These are phyloP conservation scores for Phoenix roebelenii DNA, from an alignment of 176 grass and related monocot genomes.

Conservation along the genomic window DNA sequence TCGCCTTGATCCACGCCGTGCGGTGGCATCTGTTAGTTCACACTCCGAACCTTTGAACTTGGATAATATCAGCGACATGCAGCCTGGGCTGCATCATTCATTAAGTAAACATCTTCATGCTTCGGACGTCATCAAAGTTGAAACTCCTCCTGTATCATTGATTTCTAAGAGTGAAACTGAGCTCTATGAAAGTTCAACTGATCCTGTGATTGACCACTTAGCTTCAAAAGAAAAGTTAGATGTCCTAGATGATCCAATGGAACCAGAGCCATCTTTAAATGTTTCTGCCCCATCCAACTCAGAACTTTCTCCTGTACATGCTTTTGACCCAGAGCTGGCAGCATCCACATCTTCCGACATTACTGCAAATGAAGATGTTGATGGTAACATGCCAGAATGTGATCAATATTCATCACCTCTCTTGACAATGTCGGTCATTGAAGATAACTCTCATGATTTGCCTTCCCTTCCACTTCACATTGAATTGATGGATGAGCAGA, in stretches of 20 bases:
- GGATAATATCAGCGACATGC: conserved; percentile 25
- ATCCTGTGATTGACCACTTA: conserved; percentile 11
- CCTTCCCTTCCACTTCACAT: conserved; percentile 49
- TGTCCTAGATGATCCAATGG: conserved; percentile 21
- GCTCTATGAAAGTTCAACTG: not conserved
- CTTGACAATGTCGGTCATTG: conserved; percentile 16
- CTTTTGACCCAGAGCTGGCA: conserved; percentile 30
- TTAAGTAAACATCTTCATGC: conserved; percentile 27
- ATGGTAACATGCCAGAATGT: conserved; percentile 43
- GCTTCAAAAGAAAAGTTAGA: conserved; percentile 25
- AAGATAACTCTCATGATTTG: conserved; percentile 70
- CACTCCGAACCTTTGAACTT: conserved; percentile 28
- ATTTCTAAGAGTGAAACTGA: conserved; percentile 10
- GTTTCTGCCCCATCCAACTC: conserved; percentile 11
- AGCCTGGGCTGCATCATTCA: conserved; percentile 22
- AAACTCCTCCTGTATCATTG: conserved; percentile 22
- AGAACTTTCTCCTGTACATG: conserved; percentile 17
- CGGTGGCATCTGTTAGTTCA: conserved; percentile 30
- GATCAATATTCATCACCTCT: conserved; percentile 42
- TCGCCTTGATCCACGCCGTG: conserved; percentile 89
- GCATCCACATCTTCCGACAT: conserved; percentile 49
- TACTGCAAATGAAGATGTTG: conserved; percentile 35
- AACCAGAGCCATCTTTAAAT: conserved; percentile 26
- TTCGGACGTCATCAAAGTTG: conserved; percentile 20
- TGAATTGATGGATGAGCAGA: conserved; percentile 58